Evolutionary conservation across 768 basidiomycete genomes (phyloP).

Genomic region (Suillus clintonianus): DNA sequence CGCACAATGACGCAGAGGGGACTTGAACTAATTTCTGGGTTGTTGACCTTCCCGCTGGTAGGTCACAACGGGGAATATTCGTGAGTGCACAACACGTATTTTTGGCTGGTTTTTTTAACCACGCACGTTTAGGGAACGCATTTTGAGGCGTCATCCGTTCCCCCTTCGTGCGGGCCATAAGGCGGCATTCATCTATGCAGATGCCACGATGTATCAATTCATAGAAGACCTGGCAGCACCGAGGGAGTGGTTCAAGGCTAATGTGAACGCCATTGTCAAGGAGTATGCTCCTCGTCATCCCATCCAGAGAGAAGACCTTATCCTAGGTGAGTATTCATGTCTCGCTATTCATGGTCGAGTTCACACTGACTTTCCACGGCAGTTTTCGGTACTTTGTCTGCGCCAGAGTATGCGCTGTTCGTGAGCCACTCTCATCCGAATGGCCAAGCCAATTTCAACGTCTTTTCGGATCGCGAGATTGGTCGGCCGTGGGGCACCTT

Average conservation of each 20-base stretch:
- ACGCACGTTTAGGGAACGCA: conserved; percentile 39
- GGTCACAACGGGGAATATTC: conserved; percentile 33
- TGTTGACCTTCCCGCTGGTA: conserved; percentile 46
- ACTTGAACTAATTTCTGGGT: conserved; percentile 51
- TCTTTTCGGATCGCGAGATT: conserved; percentile 48
- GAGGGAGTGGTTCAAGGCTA: conserved; percentile 4
- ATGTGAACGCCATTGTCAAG: conserved; percentile 4
- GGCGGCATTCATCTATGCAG: conserved; percentile 62
- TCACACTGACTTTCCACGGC: not conserved
- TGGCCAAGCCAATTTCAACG: conserved; percentile 70
- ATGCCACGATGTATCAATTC: conserved; percentile 68
- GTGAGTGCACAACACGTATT: conserved; percentile 54
- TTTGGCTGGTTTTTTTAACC: conserved; percentile 46
- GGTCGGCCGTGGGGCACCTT: conserved; percentile 78
- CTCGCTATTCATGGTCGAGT: not conserved
- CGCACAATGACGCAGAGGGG: conserved; percentile 58
- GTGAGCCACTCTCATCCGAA: conserved; percentile 73
- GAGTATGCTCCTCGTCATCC: conserved; percentile 31
- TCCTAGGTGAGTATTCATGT: conserved; percentile 37
- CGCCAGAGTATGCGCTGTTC: conserved; percentile 73
- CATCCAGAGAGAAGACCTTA: conserved; percentile 61
- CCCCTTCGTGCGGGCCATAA: conserved; percentile 66
- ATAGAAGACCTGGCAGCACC: conserved; percentile 55
- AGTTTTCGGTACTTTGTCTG: conserved; percentile 72
- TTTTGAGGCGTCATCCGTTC: conserved; percentile 52